A percentile compares a stretch with the other conserved stretches of the same genome.
phyloP scores from a whole-genome alignment of 192 early-diverging fungal genomes.

The Linnemannia elongata region DNA sequence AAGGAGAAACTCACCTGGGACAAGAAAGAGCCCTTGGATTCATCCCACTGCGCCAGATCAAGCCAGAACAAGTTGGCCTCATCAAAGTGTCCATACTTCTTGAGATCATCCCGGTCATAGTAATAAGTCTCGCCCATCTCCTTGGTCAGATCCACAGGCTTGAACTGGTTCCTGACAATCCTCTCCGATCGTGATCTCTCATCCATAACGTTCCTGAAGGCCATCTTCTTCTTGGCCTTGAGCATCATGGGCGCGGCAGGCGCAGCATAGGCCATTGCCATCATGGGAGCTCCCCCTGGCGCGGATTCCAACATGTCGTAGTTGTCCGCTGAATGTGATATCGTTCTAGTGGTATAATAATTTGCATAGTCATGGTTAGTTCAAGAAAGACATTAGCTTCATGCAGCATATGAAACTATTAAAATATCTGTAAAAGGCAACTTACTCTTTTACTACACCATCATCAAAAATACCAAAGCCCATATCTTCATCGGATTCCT shows the following conservation, averaged over 20 bases:
- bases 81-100: not conserved
- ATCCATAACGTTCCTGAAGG: not conserved
- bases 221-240: not conserved
- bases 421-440: too few species aligned
- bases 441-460: not conserved
- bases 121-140: constrained; percentile 60
- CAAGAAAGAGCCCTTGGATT: constrained; percentile 47
- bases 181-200: not conserved
- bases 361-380: too few species aligned
- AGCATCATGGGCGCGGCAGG: not conserved
- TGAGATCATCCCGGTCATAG: constrained; percentile 16
- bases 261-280: not conserved
- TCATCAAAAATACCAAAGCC: constrained; percentile 18
- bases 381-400: too few species aligned
- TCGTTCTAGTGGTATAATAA: not conserved
- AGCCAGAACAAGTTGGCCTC: constrained; percentile 60
- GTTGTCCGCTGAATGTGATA: not conserved
- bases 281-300: not conserved
- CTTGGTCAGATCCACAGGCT: constrained; percentile 50
- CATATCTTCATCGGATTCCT: constrained; percentile 28
- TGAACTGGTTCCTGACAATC: constrained; percentile 21
- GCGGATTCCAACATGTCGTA: not conserved
- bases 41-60: constrained; percentile 56
- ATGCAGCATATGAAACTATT: not conserved
- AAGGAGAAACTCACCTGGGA: constrained; percentile 47